phyloP scores from a whole-genome alignment of 2,329 filamentous ascomycete species.

The Talaromyces sp. region DNA sequence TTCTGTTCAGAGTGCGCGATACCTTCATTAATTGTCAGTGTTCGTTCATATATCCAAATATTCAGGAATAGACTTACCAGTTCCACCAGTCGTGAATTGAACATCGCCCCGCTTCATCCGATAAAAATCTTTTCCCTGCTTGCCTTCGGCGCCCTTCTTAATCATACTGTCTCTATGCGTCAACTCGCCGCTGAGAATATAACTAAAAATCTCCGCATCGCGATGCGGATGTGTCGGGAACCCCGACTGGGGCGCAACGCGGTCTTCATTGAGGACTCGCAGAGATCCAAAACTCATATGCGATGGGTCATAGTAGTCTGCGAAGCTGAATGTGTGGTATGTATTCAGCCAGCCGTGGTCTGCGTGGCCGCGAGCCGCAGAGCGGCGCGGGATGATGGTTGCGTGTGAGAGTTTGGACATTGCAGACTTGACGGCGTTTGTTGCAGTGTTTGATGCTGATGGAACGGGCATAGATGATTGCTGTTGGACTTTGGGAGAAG shows the following conservation, averaged over 20 bases:
- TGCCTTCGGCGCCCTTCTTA: conserved; percentile 62
- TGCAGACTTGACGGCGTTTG: conserved; percentile 30
- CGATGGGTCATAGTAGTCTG: conserved; percentile 63
- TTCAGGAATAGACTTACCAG: conserved; percentile 45
- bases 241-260: conserved; percentile 68
- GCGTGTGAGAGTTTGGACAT: conserved; percentile 66
- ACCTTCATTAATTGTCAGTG: conserved; percentile 33
- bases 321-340: conserved; percentile 84
- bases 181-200: conserved; percentile 79
- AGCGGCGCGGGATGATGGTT: conserved; percentile 72
- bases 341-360: conserved; percentile 86
- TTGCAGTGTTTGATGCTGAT: not conserved
- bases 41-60: conserved; percentile 1
- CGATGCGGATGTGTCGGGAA: conserved; percentile 84
- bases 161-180: conserved; percentile 86
- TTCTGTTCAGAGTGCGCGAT: conserved; percentile 82
- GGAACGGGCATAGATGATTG: not conserved
- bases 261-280: conserved; percentile 85
- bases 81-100: conserved; percentile 87
- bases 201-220: conserved; percentile 86
- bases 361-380: conserved; percentile 67
- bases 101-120: conserved; percentile 76
- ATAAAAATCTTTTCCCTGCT: conserved; percentile 61
- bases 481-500: not conserved
- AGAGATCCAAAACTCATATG: conserved; percentile 71